These are phyloP conservation scores for Claviceps sp. DNA, from an alignment of 2,329 filamentous ascomycete genomes.

Conservation along the genomic window DNA sequence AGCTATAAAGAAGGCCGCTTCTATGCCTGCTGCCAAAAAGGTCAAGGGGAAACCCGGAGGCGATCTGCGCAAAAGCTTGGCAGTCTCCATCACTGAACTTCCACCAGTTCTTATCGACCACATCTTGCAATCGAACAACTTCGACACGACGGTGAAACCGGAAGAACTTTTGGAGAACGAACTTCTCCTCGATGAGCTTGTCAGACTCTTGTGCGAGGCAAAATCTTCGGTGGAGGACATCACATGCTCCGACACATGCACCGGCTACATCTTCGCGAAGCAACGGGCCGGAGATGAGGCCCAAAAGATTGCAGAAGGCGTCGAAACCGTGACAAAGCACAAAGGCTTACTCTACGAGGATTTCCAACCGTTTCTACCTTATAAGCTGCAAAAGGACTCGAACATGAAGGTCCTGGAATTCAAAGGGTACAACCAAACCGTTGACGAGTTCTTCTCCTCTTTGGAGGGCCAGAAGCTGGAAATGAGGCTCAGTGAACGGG, in stretches of 20 bases:
- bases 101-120: conserved; percentile 84
- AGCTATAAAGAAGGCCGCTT: conserved; percentile 45
- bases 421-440: conserved; percentile 78
- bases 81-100: conserved; percentile 74
- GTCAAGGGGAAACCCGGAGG: conserved; percentile 62
- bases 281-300: conserved; percentile 21
- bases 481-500: conserved; percentile 67
- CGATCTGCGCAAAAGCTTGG: conserved; percentile 65
- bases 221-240: conserved; percentile 51
- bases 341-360: conserved; percentile 68
- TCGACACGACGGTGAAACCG: conserved; percentile 55
- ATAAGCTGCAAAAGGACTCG: conserved; percentile 59
- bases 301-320: conserved; percentile 7
- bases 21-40: conserved; percentile 39
- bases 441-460: conserved; percentile 95
- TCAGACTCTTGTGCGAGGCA: conserved; percentile 57
- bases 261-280: conserved; percentile 81
- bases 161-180: conserved; percentile 58
- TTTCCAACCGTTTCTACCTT: conserved; percentile 83
- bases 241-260: conserved; percentile 49
- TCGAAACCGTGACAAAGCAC: conserved; percentile 24
- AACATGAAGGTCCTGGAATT: conserved; percentile 59
- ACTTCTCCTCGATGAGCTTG: conserved; percentile 48
- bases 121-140: conserved; percentile 53
- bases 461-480: conserved; percentile 83